Evolutionary conservation across 345 rosid genomes (phyloP), one percentile per base, ranked within the genome.

Genomic region (Gossypium arboreum): DNA sequence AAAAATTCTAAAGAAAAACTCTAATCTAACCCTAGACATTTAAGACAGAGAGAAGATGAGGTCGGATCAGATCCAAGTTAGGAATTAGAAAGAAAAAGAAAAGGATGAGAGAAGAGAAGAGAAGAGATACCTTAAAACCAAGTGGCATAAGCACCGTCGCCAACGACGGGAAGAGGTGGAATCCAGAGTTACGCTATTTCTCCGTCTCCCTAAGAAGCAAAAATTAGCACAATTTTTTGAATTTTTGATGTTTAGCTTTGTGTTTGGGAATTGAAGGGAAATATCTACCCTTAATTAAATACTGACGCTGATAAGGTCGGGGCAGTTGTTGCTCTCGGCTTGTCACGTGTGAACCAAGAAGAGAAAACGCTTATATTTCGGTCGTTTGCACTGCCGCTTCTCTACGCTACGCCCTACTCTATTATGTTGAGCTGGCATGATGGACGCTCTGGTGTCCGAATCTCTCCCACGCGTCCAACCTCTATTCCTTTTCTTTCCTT

Each of bases 91-190:
- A 34, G 41, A 5, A 34, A 5, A 34, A 34, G 1, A 34, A 34
- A 34, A 34, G 41, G 7, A 34, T 34, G 41, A 5, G 41, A 34
- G 41, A 34, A 34, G 41, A 29, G 71, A 48, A 24, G 8, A 16
- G 17, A 54, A 13, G 41, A 18, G 12, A 54, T 47, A 93, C 94
- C 97, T 83, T 87, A 86, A 72, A 89, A 81, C 85, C 80, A 86
- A 88, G 56, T 86, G 90, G 92, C 91, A 86, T 85, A 87, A 83
- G 81, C 78, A 88, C 92, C 95, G 95, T 81, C 94, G 85, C 88
- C 74, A 77, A 81, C 89, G 91, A 90, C 94, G 98, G 95, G 73
- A 81, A 80, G 76, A 77, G 80, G 75, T 61, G 73, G 90, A 84
- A 89, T 87, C 94, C 91, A 87, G 85, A 83, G 88, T 81, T 86